Percentiles rank a stretch among this genome's conserved stretches.
phyloP scores from a whole-genome alignment of 179 eudicot genomes.

The Patellifolia procumbens region DNA sequence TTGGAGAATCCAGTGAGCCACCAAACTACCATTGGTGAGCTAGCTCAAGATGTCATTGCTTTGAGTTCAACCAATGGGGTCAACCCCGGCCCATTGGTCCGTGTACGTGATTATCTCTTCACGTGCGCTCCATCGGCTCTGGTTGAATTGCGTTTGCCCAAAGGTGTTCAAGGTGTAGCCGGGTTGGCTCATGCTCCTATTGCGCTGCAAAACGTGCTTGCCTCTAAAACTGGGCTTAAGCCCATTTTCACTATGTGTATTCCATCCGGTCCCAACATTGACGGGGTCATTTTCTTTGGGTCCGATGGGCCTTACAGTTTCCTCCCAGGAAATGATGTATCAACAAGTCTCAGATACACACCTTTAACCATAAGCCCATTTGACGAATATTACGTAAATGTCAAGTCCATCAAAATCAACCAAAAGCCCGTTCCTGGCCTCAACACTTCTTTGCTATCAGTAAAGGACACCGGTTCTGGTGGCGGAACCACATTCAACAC shows the following conservation, averaged over 20 bases:
- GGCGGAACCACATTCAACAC: slow-evolving; percentile 31
- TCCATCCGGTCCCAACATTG: slow-evolving; percentile 19
- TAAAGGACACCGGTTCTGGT: slow-evolving; percentile 20
- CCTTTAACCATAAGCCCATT: slow-evolving; percentile 38
- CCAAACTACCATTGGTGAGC: slow-evolving; percentile 42
- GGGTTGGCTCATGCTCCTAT: slow-evolving; percentile 42
- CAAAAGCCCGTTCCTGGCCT: slow-evolving; percentile 26
- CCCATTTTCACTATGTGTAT: slow-evolving; percentile 42
- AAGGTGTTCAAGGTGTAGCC: slow-evolving; percentile 42
- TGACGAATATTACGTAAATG: slow-evolving; percentile 35
- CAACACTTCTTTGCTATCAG: slow-evolving; percentile 28
- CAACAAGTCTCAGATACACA: slow-evolving; percentile 32
- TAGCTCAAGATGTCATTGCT: slow-evolving; percentile 38
- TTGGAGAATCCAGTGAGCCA: slow-evolving; percentile 40
- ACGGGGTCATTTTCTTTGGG: slow-evolving; percentile 42
- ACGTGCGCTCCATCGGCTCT: slow-evolving; percentile 44
- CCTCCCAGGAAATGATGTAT: slow-evolving; percentile 33
- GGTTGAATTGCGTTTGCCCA: slow-evolving; percentile 32
- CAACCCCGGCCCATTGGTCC: slow-evolving; percentile 31
- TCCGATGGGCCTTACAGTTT: slow-evolving; percentile 40
- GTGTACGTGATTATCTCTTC: slow-evolving; percentile 35
- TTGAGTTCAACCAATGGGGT: slow-evolving; percentile 36
- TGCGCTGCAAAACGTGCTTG: slow-evolving; percentile 38
- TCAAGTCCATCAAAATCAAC: slow-evolving; percentile 32
- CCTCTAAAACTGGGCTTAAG: slow-evolving; percentile 28